Base-by-base conservation (phyloP, 768 basidiomycete species). In the Chlorophyllum brunneum region DNA sequence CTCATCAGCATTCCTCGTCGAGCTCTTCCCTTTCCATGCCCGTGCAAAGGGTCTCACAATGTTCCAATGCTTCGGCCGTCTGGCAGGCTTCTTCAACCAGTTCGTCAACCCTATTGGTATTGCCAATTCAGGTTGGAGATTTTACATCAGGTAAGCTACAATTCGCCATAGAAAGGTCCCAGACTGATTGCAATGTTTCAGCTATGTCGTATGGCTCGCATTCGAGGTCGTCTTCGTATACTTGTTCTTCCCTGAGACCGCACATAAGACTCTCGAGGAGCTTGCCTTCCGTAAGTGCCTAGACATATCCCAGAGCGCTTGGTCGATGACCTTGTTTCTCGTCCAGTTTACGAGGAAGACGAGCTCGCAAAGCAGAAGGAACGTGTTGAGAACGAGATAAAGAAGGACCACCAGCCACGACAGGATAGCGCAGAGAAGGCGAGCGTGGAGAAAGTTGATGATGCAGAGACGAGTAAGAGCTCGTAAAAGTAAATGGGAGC, bases 61-160 rank as follows among this genome's bases (percentile, higher is more conserved):
- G 13, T 84, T 80, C 70, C 81, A 85, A 56, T 79, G 74, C 71
- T 80, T 77, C 63, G 69, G 74, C 39, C 77, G 81, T 10, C 64
- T 71, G 24, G 79, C 79, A 5, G 69, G 76, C 5, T 81, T 80
- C 68, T 80, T 84, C 73, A 85, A 85, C 60, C 80, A 81, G 58
- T 84, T 81, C 63, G 80, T 83, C 48, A 83, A 83, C 62, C 81
- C 82, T 5, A 82, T 82, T 56, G 80, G 80, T n/a, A 77, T 82
- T 53, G 69, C 66, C 24, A 76, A 79, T 46, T 70, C 76, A 29
- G 77, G 73, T 2, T 83, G 80, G 81, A 78, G 78, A 56, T 82
- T 73, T 64, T 82, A 80, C 59, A 76, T 80, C 65, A 77, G 74
- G 71, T 71, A 45, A 38, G 39, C 30, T 16, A 36, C 37, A 44